phyloP scores from a whole-genome alignment of 208 protist genomes.

The Porcisia hertigi region DNA sequence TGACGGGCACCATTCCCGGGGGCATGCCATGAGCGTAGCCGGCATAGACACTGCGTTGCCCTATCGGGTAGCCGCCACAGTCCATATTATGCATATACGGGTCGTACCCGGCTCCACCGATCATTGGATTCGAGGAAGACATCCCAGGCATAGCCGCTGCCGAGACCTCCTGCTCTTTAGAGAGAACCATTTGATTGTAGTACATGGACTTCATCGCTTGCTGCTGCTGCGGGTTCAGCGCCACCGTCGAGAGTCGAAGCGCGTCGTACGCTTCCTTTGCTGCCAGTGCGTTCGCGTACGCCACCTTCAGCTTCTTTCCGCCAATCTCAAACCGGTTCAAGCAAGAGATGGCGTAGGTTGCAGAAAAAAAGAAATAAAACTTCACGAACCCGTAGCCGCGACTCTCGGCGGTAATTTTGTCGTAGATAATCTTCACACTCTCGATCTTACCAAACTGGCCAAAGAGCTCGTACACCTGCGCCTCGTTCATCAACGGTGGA shows the following conservation, averaged over 20 bases:
- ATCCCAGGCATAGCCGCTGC: not conserved
- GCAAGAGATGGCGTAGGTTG: constrained; percentile 75
- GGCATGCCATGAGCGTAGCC: constrained; percentile 1
- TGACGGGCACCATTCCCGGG: not conserved
- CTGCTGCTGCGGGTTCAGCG: constrained; percentile 66
- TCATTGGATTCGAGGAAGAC: not conserved
- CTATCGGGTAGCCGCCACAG: constrained; percentile 10
- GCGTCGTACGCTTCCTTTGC: constrained; percentile 64
- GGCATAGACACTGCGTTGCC: constrained; percentile 13
- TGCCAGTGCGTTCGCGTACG: constrained; percentile 69
- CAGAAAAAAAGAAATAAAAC: constrained; percentile 79
- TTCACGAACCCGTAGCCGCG: constrained; percentile 92
- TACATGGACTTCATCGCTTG: constrained; percentile 61
- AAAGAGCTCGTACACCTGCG: constrained; percentile 71
- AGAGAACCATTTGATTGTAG: constrained; percentile 63
- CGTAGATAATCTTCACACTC: constrained; percentile 87
- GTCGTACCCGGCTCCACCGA: constrained; percentile 2
- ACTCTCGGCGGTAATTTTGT: constrained; percentile 76
- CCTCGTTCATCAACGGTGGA: constrained; percentile 79
- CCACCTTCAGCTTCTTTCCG: constrained; percentile 86
- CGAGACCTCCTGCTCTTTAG: constrained; percentile 30
- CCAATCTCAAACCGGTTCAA: constrained; percentile 83
- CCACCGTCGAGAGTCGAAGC: constrained; percentile 40
- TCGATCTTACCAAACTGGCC: constrained; percentile 85
- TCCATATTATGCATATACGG: constrained; percentile 2